A percentile compares a stretch with the other conserved stretches of the same genome.
These are phyloP conservation scores for Claviceps quebecensis DNA, from an alignment of 2,329 filamentous ascomycete species.

Conservation along the genomic window DNA sequence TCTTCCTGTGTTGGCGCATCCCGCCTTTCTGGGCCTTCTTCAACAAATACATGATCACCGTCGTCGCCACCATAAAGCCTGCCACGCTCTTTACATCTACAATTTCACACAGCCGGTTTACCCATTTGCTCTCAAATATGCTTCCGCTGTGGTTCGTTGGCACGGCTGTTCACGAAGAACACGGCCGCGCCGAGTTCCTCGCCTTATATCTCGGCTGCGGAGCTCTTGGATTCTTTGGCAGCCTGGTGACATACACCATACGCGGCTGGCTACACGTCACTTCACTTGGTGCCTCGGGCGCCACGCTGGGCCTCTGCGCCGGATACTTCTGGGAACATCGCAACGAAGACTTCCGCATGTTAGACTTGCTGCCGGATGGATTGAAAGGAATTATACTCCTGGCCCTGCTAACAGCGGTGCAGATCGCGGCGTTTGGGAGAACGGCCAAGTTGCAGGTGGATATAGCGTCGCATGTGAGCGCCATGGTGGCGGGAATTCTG, in stretches of 20 bases:
- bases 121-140: conserved; percentile 54
- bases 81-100: conserved; percentile 46
- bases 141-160: conserved; percentile 52
- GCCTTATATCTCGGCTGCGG: conserved; percentile 51
- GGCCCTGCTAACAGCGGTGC: conserved; percentile 34
- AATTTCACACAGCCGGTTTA: conserved; percentile 53
- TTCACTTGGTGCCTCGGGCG: conserved; percentile 54
- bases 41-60: conserved; percentile 54
- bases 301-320: conserved; percentile 44
- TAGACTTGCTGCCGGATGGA: conserved; percentile 43
- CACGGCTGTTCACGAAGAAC: conserved; percentile 51
- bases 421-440: conserved; percentile 33
- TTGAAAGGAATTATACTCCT: conserved; percentile 42
- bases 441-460: conserved; percentile 30
- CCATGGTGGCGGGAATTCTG: conserved; percentile 32
- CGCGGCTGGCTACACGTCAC: conserved; percentile 31
- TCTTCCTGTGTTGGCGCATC: conserved; percentile 46
- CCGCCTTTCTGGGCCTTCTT: conserved; percentile 51
- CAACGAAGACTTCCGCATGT: conserved; percentile 40
- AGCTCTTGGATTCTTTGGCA: conserved; percentile 42
- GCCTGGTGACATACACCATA: conserved; percentile 36
- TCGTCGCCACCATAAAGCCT: conserved; percentile 50
- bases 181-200: conserved; percentile 55
- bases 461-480: conserved; percentile 37
- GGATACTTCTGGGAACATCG: conserved; percentile 49